phyloP scores from a whole-genome alignment of 2,329 filamentous ascomycete species.

The Microcyclospora pomicola region DNA sequence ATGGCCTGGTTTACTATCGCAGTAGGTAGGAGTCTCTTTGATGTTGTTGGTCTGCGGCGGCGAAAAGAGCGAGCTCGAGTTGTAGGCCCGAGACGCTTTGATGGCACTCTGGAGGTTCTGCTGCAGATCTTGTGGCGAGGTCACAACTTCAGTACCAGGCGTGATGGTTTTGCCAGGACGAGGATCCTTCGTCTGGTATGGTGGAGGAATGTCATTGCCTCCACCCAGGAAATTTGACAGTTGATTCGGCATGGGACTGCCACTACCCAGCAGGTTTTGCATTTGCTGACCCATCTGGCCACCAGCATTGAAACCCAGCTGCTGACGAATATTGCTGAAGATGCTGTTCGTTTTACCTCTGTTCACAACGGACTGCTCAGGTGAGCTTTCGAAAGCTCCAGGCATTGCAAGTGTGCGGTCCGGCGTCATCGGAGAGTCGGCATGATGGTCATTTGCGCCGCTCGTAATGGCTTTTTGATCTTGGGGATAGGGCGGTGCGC shows the following conservation, averaged over 20 bases:
- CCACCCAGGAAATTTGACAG: too few species aligned
- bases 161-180: conserved; percentile 8
- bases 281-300: conserved; percentile 28
- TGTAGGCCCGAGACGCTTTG: conserved; percentile 61
- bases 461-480: conserved; percentile 1
- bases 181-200: conserved; percentile 17
- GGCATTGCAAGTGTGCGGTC: conserved; percentile 45
- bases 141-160: conserved; percentile 22
- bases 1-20: conserved; percentile 60
- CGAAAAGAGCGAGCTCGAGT: conserved; percentile 58
- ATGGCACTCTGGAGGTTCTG: conserved; percentile 67
- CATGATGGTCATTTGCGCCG: not conserved
- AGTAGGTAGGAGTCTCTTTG: conserved; percentile 69
- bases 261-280: conserved; percentile 20
- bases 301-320: conserved; percentile 50
- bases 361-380: conserved; percentile 29
- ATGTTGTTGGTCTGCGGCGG: conserved; percentile 58
- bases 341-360: conserved; percentile 37
- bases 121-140: conserved; percentile 38
- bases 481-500: not conserved
- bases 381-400: conserved; percentile 55
- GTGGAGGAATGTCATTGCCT: conserved; percentile 18
- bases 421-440: conserved; percentile 9
- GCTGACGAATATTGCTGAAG: conserved; percentile 54
- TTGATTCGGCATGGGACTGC: conserved; percentile 2